Base-by-base conservation (phyloP, 495 filamentous ascomycete genomes). In the Pseudotulostoma volvatum region DNA sequence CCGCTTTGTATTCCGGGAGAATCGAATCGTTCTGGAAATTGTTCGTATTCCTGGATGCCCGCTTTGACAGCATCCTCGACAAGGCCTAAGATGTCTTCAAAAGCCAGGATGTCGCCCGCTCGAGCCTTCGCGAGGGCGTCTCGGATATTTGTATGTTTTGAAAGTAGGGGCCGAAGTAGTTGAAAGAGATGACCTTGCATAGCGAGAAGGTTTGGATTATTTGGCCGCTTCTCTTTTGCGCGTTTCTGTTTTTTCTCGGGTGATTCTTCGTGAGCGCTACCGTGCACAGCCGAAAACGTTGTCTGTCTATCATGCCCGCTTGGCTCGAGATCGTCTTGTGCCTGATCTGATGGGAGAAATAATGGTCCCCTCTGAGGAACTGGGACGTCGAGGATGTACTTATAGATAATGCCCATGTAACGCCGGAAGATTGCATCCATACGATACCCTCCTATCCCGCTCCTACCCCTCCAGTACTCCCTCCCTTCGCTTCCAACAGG, bases 171-270 rank as follows among this genome's bases (percentile, higher is more conserved):
- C 3, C 88, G 75, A 7, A 94, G 74, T 17, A 99, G 68, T 52
- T 93, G 80, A 65, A 99, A 99, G 25, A 94, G 70, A 57, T 99
- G 90, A 2, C 81, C 71, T 52, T 94, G 88, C 65, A 99, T 81
- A 20, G 74, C 74, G n/a, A 71, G 63, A 17, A 92, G 62, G 48
- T 84, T 95, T 4, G 86, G 74, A 18, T 77, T 77, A 9, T 59
- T 59, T 18, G 53, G 41, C 36, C 57, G 60, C 45, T 72, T 64
- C 21, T 58, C 45, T 50, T 67, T 69, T 31, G 61, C 53, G 15
- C 66, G 61, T 50, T 74, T 77, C 44, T 74, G 73, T 50, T 75
- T 81, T 56, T 88, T 87, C 30, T 53, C 52, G 4, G 59, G 61
- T 7, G 66, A 67, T 0, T 58, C 64, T 33, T 61, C 57, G 2